phyloP scores from a whole-genome alignment of 495 filamentous ascomycete species.

The Lophium mytilinum region DNA sequence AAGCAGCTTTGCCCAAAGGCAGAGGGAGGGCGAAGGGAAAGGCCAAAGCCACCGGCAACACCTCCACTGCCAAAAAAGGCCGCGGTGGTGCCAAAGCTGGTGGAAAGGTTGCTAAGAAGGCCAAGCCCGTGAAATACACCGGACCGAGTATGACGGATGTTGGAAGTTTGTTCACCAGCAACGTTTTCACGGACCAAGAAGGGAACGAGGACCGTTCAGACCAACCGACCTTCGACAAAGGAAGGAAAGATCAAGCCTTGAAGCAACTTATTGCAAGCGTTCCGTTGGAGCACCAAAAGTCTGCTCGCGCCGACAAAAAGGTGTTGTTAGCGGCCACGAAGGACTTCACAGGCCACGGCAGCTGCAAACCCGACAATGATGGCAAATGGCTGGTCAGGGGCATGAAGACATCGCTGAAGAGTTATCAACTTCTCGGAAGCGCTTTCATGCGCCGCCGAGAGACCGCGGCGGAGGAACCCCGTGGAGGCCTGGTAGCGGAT shows the following conservation, averaged over 20 bases:
- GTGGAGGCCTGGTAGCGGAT: conserved; percentile 51
- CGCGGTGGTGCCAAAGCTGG: neutral
- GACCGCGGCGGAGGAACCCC: conserved; percentile 31
- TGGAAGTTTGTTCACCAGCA: conserved; percentile 6
- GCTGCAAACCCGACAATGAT: conserved; percentile 34
- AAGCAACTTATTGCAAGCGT: conserved; percentile 30
- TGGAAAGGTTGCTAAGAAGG: conserved; percentile 1
- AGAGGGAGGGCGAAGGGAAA: neutral
- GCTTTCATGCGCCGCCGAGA: conserved; percentile 54
- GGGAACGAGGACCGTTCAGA: conserved; percentile 17
- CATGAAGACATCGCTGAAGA: conserved; percentile 40
- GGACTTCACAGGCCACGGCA: conserved; percentile 34
- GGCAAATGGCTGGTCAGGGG: conserved; percentile 41
- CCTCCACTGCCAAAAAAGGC: neutral
- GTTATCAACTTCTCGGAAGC: conserved; percentile 48
- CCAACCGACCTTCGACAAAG: conserved; percentile 9
- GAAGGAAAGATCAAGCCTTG: conserved; percentile 23
- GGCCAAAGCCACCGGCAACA: neutral
- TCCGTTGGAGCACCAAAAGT: conserved; percentile 11
- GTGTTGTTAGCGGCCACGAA: conserved; percentile 29
- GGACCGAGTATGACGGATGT: neutral
- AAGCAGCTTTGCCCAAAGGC: neutral
- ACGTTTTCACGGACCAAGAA: conserved; percentile 27
- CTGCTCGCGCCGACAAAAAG: conserved; percentile 15
- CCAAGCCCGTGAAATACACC: conserved; percentile 1